phyloP scores from a whole-genome alignment of 306 rosid species.

The Pterocarpus santalinus region DNA sequence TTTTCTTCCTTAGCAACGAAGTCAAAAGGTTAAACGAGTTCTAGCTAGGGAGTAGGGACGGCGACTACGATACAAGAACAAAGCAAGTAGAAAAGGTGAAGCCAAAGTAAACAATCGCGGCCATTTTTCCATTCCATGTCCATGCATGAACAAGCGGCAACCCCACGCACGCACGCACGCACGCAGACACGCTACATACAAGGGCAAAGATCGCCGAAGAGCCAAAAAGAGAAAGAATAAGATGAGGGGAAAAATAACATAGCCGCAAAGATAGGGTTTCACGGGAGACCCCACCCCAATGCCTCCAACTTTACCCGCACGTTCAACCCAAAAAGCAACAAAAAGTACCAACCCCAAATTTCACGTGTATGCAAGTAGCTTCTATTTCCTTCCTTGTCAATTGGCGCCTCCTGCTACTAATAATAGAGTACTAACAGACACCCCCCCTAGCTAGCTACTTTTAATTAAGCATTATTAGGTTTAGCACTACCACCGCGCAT shows the following conservation, averaged over 20 bases:
- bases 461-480: conserved; percentile 14
- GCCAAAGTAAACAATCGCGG: conserved; percentile 21
- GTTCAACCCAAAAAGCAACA: conserved; percentile 11
- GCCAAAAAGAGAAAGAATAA: background rate
- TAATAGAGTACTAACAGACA: background rate
- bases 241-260: background rate
- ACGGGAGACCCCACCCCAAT: conserved; percentile 31
- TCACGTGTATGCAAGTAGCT: conserved; percentile 20
- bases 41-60: too few relatives aligned
- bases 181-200: background rate
- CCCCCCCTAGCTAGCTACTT: background rate
- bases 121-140: background rate
- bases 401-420: conserved; percentile 20
- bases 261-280: conserved; percentile 29
- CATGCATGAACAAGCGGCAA: background rate
- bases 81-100: background rate
- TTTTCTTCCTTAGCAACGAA: background rate
- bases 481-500: background rate
- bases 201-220: background rate
- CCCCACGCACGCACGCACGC: conserved; percentile 1
- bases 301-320: conserved; percentile 37
- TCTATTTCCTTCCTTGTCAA: background rate
- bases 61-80: background rate
- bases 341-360: conserved; percentile 18
- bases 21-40: background rate